Percentiles rank a stretch among this genome's conserved stretches.
These are phyloP conservation scores for Bipolaris bicolor DNA, from an alignment of 2,329 filamentous ascomycete genomes.

Conservation along the genomic window DNA sequence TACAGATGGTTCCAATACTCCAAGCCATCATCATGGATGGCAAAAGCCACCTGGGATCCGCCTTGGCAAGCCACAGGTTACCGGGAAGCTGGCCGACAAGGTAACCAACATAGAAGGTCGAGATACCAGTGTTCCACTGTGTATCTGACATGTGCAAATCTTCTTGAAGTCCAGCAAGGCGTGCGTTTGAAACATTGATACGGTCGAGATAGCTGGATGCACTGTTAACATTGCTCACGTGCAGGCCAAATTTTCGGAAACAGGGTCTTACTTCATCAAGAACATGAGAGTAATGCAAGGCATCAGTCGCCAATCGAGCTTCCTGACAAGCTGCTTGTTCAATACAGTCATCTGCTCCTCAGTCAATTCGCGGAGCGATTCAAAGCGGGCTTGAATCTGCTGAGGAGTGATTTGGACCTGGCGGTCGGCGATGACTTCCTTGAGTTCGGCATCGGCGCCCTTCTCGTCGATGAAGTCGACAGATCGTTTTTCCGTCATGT, in stretches of 20 bases:
- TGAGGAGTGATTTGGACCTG: constrained; percentile 30
- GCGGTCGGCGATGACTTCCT: constrained; percentile 18
- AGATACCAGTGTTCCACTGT: constrained; percentile 52
- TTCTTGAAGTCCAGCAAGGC: constrained; percentile 47
- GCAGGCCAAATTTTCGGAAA: neutral
- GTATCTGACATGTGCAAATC: constrained; percentile 40
- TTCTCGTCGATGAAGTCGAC: constrained; percentile 15
- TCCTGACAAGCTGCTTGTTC: constrained; percentile 37
- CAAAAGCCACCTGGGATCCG: constrained; percentile 45
- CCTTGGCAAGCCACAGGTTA: constrained; percentile 54
- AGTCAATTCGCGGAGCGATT: constrained; percentile 31
- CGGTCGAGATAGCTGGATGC: constrained; percentile 47
- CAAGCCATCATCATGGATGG: constrained; percentile 53
- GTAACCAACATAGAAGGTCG: constrained; percentile 55
- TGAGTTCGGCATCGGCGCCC: constrained; percentile 24
- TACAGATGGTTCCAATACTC: constrained; percentile 53
- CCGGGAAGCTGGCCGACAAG: constrained; percentile 56
- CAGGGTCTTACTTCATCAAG: constrained; percentile 32
- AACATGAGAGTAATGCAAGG: constrained; percentile 43
- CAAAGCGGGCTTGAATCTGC: constrained; percentile 37
- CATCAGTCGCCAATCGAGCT: constrained; percentile 40
- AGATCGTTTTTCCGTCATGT: constrained; percentile 19
- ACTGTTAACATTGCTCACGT: neutral
- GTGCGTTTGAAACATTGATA: constrained; percentile 50
- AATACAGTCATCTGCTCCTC: constrained; percentile 34